Percentiles rank a stretch among this genome's conserved stretches.
Evolutionary conservation across 805 yeast genomes (phyloP).

Genomic region (Myxozyma neotropica): DNA sequence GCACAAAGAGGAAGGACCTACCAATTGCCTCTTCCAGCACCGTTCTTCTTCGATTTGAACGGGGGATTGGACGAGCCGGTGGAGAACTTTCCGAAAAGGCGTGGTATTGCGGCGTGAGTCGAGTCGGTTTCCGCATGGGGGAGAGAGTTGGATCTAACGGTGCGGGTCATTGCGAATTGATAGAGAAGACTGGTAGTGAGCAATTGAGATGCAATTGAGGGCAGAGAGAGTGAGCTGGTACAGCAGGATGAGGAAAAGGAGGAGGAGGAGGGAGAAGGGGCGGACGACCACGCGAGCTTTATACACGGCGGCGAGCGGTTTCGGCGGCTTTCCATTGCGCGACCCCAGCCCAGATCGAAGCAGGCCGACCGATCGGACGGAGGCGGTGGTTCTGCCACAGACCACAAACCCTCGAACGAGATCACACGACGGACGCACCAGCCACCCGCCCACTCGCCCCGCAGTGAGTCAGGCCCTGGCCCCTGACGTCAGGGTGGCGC

Average conservation of each 20-base stretch:
- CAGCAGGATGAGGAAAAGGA: neutral
- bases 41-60: conserved; percentile 34
- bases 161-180: conserved; percentile 24
- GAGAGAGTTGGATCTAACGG: conserved; percentile 25
- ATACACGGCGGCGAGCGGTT: conserved; percentile 5
- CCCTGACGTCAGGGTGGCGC: conserved; percentile 9
- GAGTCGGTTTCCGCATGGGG: conserved; percentile 11
- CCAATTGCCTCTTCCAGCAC: conserved; percentile 39
- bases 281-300: conserved; percentile 3
- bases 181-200: neutral
- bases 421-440: conserved; percentile 18
- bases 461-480: neutral
- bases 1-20: conserved; percentile 19
- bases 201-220: neutral
- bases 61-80: conserved; percentile 20
- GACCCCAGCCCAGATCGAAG: conserved; percentile 1
- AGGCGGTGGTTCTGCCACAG: too few relatives aligned
- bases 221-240: neutral
- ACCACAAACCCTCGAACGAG: too few relatives aligned
- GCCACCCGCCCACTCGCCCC: conserved; percentile 5
- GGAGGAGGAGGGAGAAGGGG: neutral
- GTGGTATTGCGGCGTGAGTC: conserved; percentile 26
- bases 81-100: conserved; percentile 35
- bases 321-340: conserved; percentile 5
- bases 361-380: neutral